phyloP scores from a whole-genome alignment of 2,329 filamentous ascomycete genomes.

The Cytospora mali region DNA sequence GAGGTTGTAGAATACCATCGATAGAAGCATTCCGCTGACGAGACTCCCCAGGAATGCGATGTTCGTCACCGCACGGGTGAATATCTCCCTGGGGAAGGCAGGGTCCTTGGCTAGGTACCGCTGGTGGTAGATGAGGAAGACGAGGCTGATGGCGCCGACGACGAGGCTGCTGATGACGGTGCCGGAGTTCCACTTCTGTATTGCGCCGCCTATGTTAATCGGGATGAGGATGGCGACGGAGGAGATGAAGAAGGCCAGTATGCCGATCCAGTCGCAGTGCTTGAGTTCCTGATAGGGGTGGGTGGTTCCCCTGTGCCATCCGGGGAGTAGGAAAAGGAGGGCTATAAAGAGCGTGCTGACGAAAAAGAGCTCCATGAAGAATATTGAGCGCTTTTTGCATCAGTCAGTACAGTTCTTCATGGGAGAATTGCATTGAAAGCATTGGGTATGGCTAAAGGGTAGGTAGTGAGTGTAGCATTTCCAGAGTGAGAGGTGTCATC shows the following conservation, averaged over 20 bases:
- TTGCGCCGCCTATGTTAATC: slow-evolving; percentile 24
- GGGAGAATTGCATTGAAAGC: no score
- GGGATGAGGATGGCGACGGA: slow-evolving; percentile 18
- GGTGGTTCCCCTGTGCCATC: background rate
- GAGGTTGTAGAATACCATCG: slow-evolving; percentile 26
- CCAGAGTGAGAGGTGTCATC: no score
- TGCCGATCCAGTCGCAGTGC: slow-evolving; percentile 24
- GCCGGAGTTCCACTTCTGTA: slow-evolving; percentile 7
- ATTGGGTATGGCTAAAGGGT: no score
- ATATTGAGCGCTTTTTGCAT: slow-evolving; percentile 14
- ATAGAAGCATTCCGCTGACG: slow-evolving; percentile 17
- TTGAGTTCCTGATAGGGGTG: slow-evolving; percentile 5
- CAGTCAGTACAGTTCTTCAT: no score
- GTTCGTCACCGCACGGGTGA: slow-evolving; percentile 7
- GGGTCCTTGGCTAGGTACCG: slow-evolving; percentile 1
- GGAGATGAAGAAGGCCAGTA: slow-evolving; percentile 17
- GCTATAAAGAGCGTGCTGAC: background rate
- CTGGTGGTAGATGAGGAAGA: slow-evolving; percentile 18
- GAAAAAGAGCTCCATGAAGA: slow-evolving; percentile 10
- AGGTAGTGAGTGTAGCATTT: no score
- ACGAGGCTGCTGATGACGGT: slow-evolving; percentile 2
- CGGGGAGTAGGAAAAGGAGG: slow-evolving; percentile 15
- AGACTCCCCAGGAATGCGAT: slow-evolving; percentile 20
- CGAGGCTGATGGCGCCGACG: background rate
- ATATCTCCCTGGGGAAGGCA: slow-evolving; percentile 21